phyloP scores from a whole-genome alignment of 306 rosid genomes.

The Cyamopsis tetragonoloba region DNA sequence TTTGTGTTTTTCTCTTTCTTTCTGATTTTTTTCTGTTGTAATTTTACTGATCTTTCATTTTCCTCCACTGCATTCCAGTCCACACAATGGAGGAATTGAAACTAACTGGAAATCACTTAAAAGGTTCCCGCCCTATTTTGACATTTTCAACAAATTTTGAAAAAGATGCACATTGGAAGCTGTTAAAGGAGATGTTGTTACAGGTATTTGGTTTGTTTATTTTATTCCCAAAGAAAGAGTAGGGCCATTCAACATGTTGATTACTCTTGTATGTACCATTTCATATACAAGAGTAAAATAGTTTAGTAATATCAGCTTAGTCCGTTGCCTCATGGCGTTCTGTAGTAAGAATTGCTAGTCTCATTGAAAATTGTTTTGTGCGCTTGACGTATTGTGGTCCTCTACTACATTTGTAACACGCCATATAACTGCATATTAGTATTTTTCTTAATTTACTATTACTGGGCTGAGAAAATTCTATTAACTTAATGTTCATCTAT shows the following conservation, averaged over 20 bases:
- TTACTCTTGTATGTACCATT: too few relatives aligned
- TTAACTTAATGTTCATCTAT: background rate
- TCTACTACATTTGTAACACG: background rate
- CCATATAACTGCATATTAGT: background rate
- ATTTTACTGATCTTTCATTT: too few relatives aligned
- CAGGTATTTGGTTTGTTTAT: slow-evolving; percentile 52
- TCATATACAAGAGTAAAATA: background rate
- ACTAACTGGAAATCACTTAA: slow-evolving; percentile 83
- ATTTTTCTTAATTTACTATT: background rate
- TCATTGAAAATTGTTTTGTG: background rate
- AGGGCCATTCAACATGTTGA: too few relatives aligned
- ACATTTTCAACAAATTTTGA: slow-evolving; percentile 89
- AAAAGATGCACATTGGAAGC: slow-evolving; percentile 80
- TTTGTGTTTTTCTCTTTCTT: background rate
- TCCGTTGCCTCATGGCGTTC: too few relatives aligned
- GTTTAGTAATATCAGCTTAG: too few relatives aligned
- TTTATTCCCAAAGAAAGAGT: background rate
- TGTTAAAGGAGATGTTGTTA: slow-evolving; percentile 81
- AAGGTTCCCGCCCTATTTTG: slow-evolving; percentile 84
- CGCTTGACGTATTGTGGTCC: background rate
- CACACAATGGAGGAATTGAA: slow-evolving; percentile 98
- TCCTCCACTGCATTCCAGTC: slow-evolving; percentile 46
- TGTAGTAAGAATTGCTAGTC: background rate
- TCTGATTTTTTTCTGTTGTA: background rate
- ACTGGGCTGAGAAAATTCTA: background rate